These are phyloP conservation scores for Misopates orontium DNA, from an alignment of 257 asterid species.

Conservation along the genomic window DNA sequence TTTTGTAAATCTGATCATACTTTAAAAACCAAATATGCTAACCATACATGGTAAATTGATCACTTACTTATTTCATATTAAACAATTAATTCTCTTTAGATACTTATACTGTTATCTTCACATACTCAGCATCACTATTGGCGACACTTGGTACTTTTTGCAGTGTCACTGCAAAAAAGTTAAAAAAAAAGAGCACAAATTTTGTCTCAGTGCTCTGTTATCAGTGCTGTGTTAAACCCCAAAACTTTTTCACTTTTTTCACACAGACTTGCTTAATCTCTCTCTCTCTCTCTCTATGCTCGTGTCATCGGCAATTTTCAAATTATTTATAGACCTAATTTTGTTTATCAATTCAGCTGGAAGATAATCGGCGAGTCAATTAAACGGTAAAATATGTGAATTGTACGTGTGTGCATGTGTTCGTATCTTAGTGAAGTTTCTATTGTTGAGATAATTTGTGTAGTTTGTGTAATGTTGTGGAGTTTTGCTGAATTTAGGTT, in stretches of 20 bases:
- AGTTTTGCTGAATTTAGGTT: too few species aligned
- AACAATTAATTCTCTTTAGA: too few species aligned
- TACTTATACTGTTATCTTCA: too few species aligned
- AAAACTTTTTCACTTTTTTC: not conserved
- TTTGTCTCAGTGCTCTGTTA: constrained; percentile 11
- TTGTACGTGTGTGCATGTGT: not conserved
- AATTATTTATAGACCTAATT: not conserved
- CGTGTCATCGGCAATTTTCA: not conserved
- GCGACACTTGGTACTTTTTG: too few species aligned
- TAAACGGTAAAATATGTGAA: constrained; percentile 1
- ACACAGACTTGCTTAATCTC: not conserved
- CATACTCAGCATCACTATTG: too few species aligned
- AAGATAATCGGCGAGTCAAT: not conserved
- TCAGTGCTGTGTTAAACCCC: constrained; percentile 18
- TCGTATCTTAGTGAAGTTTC: too few species aligned
- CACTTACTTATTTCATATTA: too few species aligned
- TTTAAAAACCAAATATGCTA: too few species aligned
- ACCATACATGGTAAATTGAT: too few species aligned
- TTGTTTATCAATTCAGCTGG: not conserved
- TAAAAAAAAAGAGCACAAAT: not conserved
- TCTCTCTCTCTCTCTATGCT: too few species aligned
- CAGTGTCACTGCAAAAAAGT: too few species aligned
- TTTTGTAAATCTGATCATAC: too few species aligned
- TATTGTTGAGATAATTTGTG: not conserved
- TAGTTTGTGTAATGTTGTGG: not conserved